phyloP scores from a whole-genome alignment of 2,329 filamentous ascomycete genomes.

The Cryphonectria nitschkei region DNA sequence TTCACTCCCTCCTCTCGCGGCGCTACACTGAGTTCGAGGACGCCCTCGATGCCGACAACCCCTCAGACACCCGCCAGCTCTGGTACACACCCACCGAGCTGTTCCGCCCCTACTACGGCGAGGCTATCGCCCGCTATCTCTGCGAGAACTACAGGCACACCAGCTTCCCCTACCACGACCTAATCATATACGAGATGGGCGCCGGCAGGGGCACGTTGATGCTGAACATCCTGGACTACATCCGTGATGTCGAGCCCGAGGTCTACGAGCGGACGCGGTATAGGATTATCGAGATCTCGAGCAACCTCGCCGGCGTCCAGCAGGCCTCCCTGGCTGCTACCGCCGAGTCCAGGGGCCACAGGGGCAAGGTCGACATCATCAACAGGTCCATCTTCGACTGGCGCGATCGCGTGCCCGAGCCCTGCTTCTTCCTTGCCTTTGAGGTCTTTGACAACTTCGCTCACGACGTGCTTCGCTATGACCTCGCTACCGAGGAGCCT shows the following conservation, averaged over 20 bases:
- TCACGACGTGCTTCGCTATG: slow-evolving; percentile 92
- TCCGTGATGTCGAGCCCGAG: slow-evolving; percentile 83
- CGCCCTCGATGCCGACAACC: slow-evolving; percentile 75
- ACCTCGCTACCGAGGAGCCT: slow-evolving; percentile 76
- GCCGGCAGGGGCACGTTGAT: slow-evolving; percentile 97
- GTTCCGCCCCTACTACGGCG: slow-evolving; percentile 94
- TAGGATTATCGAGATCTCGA: slow-evolving; percentile 94
- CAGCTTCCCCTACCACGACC: slow-evolving; percentile 91
- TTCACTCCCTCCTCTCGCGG: slow-evolving; percentile 74
- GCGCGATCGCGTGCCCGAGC: slow-evolving; percentile 82
- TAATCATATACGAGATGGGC: slow-evolving; percentile 98
- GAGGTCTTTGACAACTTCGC: slow-evolving; percentile 99
- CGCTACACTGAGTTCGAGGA: slow-evolving; percentile 93
- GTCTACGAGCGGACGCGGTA: slow-evolving; percentile 94
- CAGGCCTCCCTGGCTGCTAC: slow-evolving; percentile 68
- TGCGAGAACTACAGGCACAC: slow-evolving; percentile 95
- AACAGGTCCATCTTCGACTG: slow-evolving; percentile 96
- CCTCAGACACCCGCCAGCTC: slow-evolving; percentile 76
- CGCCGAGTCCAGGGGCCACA: slow-evolving; percentile 73
- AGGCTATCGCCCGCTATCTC: slow-evolving; percentile 94
- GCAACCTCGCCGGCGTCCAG: slow-evolving; percentile 78
- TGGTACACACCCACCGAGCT: slow-evolving; percentile 99
- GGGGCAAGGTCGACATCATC: slow-evolving; percentile 88
- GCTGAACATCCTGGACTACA: slow-evolving; percentile 97
- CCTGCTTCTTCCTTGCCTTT: slow-evolving; percentile 96